Base-by-base conservation (phyloP, 345 rosid genomes). In the Nephelium lappaceum region DNA sequence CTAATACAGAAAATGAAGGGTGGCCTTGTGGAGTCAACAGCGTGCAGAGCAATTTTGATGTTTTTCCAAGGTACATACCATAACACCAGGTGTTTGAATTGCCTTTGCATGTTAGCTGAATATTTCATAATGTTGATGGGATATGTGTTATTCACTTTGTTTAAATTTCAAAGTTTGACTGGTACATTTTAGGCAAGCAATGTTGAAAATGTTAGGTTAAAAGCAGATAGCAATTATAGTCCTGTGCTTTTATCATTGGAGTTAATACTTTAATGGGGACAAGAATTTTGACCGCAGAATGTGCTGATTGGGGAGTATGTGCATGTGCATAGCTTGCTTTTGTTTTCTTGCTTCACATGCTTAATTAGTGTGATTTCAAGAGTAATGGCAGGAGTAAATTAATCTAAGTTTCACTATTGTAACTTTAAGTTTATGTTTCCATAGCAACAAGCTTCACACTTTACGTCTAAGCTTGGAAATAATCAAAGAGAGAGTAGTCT, bases 1-100 rank as follows among this genome's bases (percentile, higher is more conserved):
- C 92, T 97, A 61, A 81, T 85, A 0, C 98, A 93, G 14, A 93
- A 92, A 84, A 90, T 97, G 87, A 97, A 90, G 87, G 86, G 89
- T 77, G 98, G 98, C 42, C 78, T 90, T 67, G 80, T 68, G 0
- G 98, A 92, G 82, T 86, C 96, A 23, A 75, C 91, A 27, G 95
- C 98, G 74, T 88, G 98, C 84, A 85, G 94, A 84, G 80, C 76
- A 60, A 92, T 97, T 78, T 87, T 94, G 76, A 80, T 87, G 82
- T 94, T 91, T 84, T 97, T 97, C 87, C 95, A 93, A 89, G 99
- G 98, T 97, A 89, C 23, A 4, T 27, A 45, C 64, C 69, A 16
- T 72, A 18, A 16, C 67, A 23, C 67, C 43, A 67, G 53, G 53
- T 47, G 31, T 61, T 67, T 49, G 10, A 24, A 25, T 73, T 27